Conservation (phyloP, 495 filamentous ascomycete species). For the Aspergillus saccharolyticus region DNA sequence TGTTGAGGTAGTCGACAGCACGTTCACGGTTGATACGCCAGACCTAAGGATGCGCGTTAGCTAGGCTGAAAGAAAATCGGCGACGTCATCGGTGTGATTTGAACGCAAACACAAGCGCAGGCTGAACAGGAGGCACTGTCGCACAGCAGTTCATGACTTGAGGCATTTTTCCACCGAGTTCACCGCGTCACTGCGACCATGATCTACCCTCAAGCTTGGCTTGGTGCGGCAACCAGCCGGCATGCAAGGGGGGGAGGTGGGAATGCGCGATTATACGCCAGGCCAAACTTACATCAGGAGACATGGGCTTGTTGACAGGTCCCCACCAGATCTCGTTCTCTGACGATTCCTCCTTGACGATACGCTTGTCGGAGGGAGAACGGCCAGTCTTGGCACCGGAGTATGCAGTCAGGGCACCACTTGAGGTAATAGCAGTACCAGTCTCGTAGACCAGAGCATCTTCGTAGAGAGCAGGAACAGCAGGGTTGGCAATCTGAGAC, state of each 20-base stretch:
- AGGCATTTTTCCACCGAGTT: slow-evolving; percentile 14
- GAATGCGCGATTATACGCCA: slow-evolving; percentile 13
- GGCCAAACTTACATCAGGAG: slow-evolving; percentile 77
- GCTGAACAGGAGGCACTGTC: slow-evolving; percentile 3
- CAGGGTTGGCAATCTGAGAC: slow-evolving; percentile 86
- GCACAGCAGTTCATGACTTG: slow-evolving; percentile 10
- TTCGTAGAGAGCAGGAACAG: slow-evolving; percentile 94
- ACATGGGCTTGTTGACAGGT: slow-evolving; percentile 98
- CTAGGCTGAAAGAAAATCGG: slow-evolving; percentile 17
- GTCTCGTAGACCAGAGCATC: slow-evolving; percentile 99
- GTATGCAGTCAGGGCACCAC: slow-evolving; percentile 92
- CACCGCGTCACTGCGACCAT: background rate
- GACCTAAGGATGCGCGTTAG: slow-evolving; percentile 55
- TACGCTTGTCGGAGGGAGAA: slow-evolving; percentile 93
- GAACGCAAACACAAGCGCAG: slow-evolving; percentile 3
- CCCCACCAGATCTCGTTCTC: slow-evolving; percentile 95
- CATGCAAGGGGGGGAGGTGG: slow-evolving; percentile 19
- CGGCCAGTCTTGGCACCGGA: slow-evolving; percentile 97
- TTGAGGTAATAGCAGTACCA: slow-evolving; percentile 92
- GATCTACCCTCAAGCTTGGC: slow-evolving; percentile 30
- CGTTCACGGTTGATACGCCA: slow-evolving; percentile 99
- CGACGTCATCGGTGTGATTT: slow-evolving; percentile 39
- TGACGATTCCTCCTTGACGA: slow-evolving; percentile 86
- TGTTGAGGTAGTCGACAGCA: slow-evolving; percentile 98
- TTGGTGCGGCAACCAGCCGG: slow-evolving; percentile 21